These are phyloP conservation scores for Dactylorhiza incarnata DNA, from an alignment of 106 monocot species.

Conservation along the genomic window DNA sequence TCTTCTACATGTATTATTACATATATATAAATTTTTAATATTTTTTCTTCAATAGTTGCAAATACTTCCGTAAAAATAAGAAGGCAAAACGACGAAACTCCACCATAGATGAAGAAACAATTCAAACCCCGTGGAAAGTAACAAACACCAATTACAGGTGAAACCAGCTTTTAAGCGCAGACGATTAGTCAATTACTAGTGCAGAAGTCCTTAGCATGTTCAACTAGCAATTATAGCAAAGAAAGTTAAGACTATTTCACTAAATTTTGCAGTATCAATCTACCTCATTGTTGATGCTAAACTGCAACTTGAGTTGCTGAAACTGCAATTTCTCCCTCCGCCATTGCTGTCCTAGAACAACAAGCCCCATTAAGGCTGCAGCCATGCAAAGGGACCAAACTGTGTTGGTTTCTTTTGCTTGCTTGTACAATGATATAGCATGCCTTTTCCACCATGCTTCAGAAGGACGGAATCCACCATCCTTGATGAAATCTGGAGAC, in stretches of 20 bases:
- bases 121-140: not conserved
- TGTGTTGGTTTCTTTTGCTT: constrained; percentile 70
- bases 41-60: too few species aligned
- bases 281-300: constrained; percentile 50
- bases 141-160: not conserved
- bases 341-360: constrained; percentile 70
- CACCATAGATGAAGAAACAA: too few species aligned
- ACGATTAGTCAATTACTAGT: not conserved
- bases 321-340: constrained; percentile 50
- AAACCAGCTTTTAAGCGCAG: not conserved
- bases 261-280: not conserved
- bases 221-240: not conserved
- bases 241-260: not conserved
- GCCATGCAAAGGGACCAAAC: constrained; percentile 83
- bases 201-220: not conserved
- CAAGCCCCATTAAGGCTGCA: constrained; percentile 72
- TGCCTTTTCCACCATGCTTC: constrained; percentile 78
- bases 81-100: too few species aligned
- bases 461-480: constrained; percentile 12
- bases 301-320: constrained; percentile 36
- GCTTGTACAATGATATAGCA: constrained; percentile 53
- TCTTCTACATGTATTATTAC: too few species aligned
- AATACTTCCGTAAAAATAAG: too few species aligned
- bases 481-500: constrained; percentile 19
- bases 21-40: too few species aligned